These are phyloP conservation scores for Camelina neglecta DNA, from an alignment of 345 rosid species.

Conservation along the genomic window DNA sequence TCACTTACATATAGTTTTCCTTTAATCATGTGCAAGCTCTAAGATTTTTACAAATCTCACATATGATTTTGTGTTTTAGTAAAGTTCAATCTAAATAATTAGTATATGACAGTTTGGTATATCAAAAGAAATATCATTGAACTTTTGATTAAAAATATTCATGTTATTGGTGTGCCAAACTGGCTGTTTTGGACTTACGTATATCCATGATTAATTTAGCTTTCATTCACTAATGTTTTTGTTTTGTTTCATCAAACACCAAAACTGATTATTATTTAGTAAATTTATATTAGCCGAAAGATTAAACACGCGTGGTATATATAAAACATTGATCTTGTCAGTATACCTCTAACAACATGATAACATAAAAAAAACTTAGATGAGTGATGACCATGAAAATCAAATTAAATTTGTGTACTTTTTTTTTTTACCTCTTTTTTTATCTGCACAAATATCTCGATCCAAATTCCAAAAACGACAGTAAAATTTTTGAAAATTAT, in stretches of 20 bases:
- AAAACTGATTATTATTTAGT: slow-evolving; percentile 21
- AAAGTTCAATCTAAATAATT: slow-evolving; percentile 11
- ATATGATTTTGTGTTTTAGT: slow-evolving; percentile 3
- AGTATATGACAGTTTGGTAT: slow-evolving; percentile 14
- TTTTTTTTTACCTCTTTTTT: neutral
- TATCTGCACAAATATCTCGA: neutral
- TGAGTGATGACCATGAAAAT: neutral
- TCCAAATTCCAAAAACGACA: slow-evolving; percentile 11
- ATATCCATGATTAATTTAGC: neutral
- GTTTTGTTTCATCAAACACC: slow-evolving; percentile 24
- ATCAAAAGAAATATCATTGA: neutral
- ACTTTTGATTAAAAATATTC: neutral
- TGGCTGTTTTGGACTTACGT: slow-evolving; percentile 29
- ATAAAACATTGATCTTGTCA: slow-evolving; percentile 11
- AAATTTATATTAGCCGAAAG: slow-evolving; percentile 25
- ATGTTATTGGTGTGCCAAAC: slow-evolving; percentile 24
- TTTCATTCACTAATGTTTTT: slow-evolving; percentile 1
- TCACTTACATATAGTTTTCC: neutral
- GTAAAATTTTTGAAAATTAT: neutral
- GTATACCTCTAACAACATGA: slow-evolving; percentile 7
- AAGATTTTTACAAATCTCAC: neutral
- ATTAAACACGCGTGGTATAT: slow-evolving; percentile 36
- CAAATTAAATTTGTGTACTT: neutral
- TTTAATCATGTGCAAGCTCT: neutral
- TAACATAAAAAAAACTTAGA: slow-evolving; percentile 1